These are phyloP conservation scores for Ceratopteris richardii DNA, from an alignment of 75 land plant species.

Conservation along the genomic window DNA sequence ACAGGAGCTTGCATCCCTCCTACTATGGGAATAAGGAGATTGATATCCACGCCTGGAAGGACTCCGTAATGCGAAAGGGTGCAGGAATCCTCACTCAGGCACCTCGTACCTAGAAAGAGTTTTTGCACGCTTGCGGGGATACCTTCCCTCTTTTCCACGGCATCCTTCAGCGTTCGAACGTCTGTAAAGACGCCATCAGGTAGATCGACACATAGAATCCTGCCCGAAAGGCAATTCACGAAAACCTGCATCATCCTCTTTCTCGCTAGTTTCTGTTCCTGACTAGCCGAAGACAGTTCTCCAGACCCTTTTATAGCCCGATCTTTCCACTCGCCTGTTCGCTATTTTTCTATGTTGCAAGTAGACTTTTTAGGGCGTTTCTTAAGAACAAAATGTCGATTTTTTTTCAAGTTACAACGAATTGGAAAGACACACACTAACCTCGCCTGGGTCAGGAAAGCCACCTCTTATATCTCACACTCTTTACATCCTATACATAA, in stretches of 20 bases:
- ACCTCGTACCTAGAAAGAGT: constrained; percentile 21
- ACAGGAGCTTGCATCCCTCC: constrained; percentile 68
- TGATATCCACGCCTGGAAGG: constrained; percentile 23
- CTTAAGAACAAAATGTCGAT: too few species aligned
- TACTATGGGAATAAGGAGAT: constrained; percentile 32
- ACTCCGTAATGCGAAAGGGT: constrained; percentile 34
- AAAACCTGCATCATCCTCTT: constrained; percentile 42
- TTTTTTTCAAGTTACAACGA: too few species aligned
- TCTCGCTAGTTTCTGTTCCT: too few species aligned
- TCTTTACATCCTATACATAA: too few species aligned
- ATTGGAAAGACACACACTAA: too few species aligned
- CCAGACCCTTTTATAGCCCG: too few species aligned
- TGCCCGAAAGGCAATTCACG: constrained; percentile 25
- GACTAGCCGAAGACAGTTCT: too few species aligned
- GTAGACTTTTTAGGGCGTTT: too few species aligned
- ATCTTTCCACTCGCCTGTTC: too few species aligned
- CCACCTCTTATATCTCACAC: too few species aligned
- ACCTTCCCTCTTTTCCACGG: constrained; percentile 23
- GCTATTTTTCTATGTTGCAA: too few species aligned
- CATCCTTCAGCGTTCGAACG: constrained; percentile 25
- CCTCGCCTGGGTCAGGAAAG: too few species aligned
- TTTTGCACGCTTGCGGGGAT: constrained; percentile 34
- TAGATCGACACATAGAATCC: constrained; percentile 30
- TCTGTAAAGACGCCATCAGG: constrained; percentile 20
- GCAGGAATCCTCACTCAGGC: constrained; percentile 2